Percentiles rank a stretch among this genome's conserved stretches.
Evolutionary conservation across 768 basidiomycete species (phyloP).

Genomic region (Porphyrellus cyaneotinctus): DNA sequence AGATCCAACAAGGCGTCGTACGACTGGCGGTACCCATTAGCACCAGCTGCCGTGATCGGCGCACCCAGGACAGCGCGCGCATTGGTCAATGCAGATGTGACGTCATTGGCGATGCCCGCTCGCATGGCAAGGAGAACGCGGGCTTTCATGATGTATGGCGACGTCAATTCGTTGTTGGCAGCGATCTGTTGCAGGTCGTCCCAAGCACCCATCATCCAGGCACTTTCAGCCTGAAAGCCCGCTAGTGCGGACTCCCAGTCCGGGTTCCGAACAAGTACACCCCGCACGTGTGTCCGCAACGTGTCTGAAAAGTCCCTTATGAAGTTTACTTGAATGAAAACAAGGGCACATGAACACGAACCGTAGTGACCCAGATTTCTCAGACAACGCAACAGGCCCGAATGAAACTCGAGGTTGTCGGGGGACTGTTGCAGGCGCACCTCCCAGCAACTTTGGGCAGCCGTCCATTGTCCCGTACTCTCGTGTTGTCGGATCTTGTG

Average conservation of each 20-base stretch:
- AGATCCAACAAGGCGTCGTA: slow-evolving; percentile 85
- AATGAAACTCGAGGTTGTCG: slow-evolving; percentile 82
- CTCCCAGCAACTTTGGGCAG: slow-evolving; percentile 99
- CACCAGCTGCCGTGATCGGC: slow-evolving; percentile 77
- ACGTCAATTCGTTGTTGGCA: slow-evolving; percentile 43
- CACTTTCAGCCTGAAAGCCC: slow-evolving; percentile 87
- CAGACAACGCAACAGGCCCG: slow-evolving; percentile 87
- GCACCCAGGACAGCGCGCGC: slow-evolving; percentile 74
- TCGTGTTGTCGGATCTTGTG: slow-evolving; percentile 98
- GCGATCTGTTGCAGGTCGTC: slow-evolving; percentile 66
- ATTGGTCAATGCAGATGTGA: slow-evolving; percentile 49
- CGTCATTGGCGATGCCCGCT: slow-evolving; percentile 41
- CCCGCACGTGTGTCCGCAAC: slow-evolving; percentile 88
- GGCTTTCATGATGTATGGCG: slow-evolving; percentile 69
- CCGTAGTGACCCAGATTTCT: slow-evolving; percentile 97
- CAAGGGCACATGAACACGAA: slow-evolving; percentile 37
- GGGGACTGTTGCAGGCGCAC: slow-evolving; percentile 87
- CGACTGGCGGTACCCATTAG: slow-evolving; percentile 75
- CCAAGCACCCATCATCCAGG: slow-evolving; percentile 97
- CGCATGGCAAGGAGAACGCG: slow-evolving; percentile 79
- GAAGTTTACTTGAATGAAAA: neutral
- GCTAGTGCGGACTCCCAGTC: slow-evolving; percentile 76
- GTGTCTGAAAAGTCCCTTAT: slow-evolving; percentile 58
- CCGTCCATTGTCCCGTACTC: slow-evolving; percentile 94
- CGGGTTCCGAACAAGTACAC: slow-evolving; percentile 80